Percentiles rank a stretch among this genome's conserved stretches.
phyloP scores from a whole-genome alignment of 306 rosid genomes.

The Fagus sylvatica region DNA sequence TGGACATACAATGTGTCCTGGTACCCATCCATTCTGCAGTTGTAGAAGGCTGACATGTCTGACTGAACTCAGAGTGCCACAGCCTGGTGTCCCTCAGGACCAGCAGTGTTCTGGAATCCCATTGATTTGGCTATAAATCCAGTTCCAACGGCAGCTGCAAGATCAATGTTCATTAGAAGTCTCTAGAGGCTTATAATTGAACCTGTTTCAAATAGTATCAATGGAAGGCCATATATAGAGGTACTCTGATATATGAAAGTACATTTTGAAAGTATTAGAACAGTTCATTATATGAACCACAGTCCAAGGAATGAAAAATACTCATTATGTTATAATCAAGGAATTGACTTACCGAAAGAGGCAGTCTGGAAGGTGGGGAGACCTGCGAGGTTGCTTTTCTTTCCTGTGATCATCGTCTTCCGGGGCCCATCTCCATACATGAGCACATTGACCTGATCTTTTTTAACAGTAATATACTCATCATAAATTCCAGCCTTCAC shows the following conservation, averaged over 20 bases:
- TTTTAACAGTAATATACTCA: conserved; percentile 43
- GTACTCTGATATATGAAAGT: too few relatives aligned
- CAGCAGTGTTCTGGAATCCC: conserved; percentile 69
- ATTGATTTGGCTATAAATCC: conserved; percentile 55
- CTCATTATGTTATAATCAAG: too few relatives aligned
- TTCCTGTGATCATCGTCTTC: conserved; percentile 55
- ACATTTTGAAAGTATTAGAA: too few relatives aligned
- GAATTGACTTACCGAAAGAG: conserved; percentile 41
- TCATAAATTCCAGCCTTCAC: conserved; percentile 67
- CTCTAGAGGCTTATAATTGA: not conserved
- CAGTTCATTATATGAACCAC: too few relatives aligned
- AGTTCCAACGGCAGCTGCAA: conserved; percentile 35
- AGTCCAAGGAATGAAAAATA: too few relatives aligned
- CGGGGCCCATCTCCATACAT: conserved; percentile 76
- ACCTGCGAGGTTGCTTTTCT: conserved; percentile 28
- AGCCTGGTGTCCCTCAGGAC: conserved; percentile 64
- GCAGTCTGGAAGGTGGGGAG: conserved; percentile 48
- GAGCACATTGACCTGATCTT: conserved; percentile 22
- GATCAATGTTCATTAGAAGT: not conserved
- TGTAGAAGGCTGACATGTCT: conserved; percentile 47
- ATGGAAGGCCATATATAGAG: too few relatives aligned
- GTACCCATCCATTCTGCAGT: conserved; percentile 59
- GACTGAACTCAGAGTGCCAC: conserved; percentile 74
- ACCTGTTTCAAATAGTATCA: too few relatives aligned
- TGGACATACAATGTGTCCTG: conserved; percentile 74